Evolutionary conservation across 176 grass and related monocot genomes (phyloP).

Genomic region (Miscanthus lutarioriparius): DNA sequence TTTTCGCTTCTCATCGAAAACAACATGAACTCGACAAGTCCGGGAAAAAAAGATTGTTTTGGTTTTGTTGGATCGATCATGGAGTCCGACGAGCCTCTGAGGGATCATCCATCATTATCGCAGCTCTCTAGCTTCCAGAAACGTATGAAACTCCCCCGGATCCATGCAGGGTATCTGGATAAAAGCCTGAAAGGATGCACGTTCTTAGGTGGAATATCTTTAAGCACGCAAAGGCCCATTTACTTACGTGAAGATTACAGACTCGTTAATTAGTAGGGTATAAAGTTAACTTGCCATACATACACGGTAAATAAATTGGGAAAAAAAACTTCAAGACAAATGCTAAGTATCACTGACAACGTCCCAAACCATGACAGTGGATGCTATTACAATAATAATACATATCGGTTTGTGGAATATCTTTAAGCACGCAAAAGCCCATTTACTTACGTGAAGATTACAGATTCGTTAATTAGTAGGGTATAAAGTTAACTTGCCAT

Average conservation of each 20-base stretch:
- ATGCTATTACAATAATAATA: too few species aligned
- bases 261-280: neutral
- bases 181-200: slow-evolving; percentile 5
- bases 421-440: slow-evolving; percentile 8
- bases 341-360: neutral
- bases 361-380: neutral
- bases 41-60: neutral
- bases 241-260: neutral
- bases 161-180: slow-evolving; percentile 10
- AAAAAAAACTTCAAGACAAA: neutral
- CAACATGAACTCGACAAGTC: neutral
- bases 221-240: neutral
- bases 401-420: too few species aligned
- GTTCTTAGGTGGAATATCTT: slow-evolving; percentile 18
- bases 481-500: neutral
- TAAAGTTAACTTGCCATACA: neutral
- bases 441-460: neutral
- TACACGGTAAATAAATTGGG: neutral
- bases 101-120: neutral
- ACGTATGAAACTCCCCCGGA: slow-evolving; percentile 42
- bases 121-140: slow-evolving; percentile 22
- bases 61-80: neutral
- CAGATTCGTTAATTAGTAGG: neutral
- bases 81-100: neutral
- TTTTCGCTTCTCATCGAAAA: neutral